A percentile compares a stretch with the other conserved stretches of the same genome.
phyloP scores from a whole-genome alignment of 805 yeast species.

The Kluyveromyces nonfermentans region DNA sequence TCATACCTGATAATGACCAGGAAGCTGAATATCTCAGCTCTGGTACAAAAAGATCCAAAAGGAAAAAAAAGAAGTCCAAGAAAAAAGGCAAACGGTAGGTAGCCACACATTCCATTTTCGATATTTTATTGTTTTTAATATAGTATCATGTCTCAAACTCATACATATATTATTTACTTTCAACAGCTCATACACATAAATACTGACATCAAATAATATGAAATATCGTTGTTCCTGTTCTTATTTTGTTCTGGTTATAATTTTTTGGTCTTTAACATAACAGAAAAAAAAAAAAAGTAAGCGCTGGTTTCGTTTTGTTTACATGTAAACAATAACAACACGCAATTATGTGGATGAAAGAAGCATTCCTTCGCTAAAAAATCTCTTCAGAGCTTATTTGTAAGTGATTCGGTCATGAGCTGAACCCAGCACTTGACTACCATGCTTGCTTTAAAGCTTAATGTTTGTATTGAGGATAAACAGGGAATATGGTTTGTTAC shows the following conservation, averaged over 20 bases:
- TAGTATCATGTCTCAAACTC: no score
- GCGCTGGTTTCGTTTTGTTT: constrained; percentile 2
- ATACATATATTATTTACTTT: no score
- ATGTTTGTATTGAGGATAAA: background rate
- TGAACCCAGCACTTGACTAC: background rate
- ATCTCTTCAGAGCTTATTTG: background rate
- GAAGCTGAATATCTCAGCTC: background rate
- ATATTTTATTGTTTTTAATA: no score
- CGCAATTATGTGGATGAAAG: background rate
- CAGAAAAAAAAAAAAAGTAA: background rate
- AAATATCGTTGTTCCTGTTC: no score
- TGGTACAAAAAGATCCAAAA: background rate
- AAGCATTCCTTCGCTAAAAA: no score
- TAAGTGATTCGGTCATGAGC: background rate
- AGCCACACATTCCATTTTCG: no score
- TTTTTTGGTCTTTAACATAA: no score
- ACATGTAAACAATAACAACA: constrained; percentile 3
- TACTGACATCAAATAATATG: no score
- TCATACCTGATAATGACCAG: background rate
- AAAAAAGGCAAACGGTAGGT: background rate
- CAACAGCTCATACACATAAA: no score
- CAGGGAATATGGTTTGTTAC: background rate
- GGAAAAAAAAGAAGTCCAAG: constrained; percentile 3
- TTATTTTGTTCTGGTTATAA: no score
- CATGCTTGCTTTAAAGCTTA: background rate